Percentiles rank a stretch among this genome's conserved stretches.
Evolutionary conservation across 768 basidiomycete species (phyloP).

Genomic region (Termitomyces sp.): DNA sequence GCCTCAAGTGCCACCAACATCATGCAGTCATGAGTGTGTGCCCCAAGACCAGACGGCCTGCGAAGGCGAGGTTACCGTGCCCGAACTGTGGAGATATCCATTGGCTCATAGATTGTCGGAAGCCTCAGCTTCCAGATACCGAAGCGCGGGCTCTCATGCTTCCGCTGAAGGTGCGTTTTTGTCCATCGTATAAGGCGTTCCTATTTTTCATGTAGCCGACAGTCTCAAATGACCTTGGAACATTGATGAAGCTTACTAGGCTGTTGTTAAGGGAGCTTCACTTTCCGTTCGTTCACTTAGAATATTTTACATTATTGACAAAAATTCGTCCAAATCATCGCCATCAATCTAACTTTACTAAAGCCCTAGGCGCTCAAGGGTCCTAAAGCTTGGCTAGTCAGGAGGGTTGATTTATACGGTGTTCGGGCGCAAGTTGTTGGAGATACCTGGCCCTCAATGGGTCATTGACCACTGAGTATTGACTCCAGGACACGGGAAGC

Average conservation of each 20-base stretch:
- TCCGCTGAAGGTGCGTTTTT: neutral
- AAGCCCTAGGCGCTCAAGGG: no score
- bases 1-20: neutral
- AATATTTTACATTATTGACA: neutral
- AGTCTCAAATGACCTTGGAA: neutral
- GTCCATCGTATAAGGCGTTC: neutral
- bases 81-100: slow-evolving; percentile 15
- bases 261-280: neutral
- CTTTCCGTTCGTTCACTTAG: neutral
- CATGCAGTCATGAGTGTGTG: slow-evolving; percentile 7
- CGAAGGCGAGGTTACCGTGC: neutral
- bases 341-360: no score
- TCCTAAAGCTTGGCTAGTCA: no score
- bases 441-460: no score
- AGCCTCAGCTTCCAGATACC: slow-evolving; percentile 7
- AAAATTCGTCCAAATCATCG: no score
- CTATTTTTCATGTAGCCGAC: neutral
- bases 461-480: no score
- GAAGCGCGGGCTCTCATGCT: slow-evolving; percentile 8
- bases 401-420: no score
- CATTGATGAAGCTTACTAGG: neutral
- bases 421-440: no score
- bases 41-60: neutral
- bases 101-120: slow-evolving; percentile 14
- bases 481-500: no score